phyloP scores from a whole-genome alignment of 208 protist genomes.

The Wallacemonas rigidus region DNA sequence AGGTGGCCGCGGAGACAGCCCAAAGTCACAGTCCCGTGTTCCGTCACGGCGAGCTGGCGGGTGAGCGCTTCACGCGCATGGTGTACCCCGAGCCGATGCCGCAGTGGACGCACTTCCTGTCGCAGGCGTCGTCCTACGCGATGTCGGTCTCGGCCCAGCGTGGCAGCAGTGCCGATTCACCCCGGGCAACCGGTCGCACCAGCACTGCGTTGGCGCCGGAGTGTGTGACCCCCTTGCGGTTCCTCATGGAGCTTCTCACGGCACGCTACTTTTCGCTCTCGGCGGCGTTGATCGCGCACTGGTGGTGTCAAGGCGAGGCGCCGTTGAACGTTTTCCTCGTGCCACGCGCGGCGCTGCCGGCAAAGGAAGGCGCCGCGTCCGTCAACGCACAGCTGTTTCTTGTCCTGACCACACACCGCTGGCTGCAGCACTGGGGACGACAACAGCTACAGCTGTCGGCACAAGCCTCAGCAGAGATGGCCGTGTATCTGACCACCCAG shows the following conservation, averaged over 20 bases:
- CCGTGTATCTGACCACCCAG: background rate
- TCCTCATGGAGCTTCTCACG: conserved; percentile 59
- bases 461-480: too few species aligned
- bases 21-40: conserved; percentile 18
- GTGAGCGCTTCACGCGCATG: conserved; percentile 53
- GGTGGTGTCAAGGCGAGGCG: conserved; percentile 14
- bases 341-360: conserved; percentile 40
- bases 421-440: conserved; percentile 24
- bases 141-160: background rate
- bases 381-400: conserved; percentile 41
- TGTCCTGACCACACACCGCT: conserved; percentile 22
- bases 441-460: background rate
- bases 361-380: background rate
- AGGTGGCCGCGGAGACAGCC: background rate
- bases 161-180: too few species aligned
- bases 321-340: conserved; percentile 64
- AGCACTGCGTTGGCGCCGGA: conserved; percentile 8
- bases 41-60: conserved; percentile 51
- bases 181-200: background rate
- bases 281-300: conserved; percentile 31
- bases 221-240: conserved; percentile 45
- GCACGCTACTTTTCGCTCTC: conserved; percentile 47
- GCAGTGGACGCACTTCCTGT: conserved; percentile 37
- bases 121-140: conserved; percentile 14
- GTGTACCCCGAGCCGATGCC: conserved; percentile 47